These are phyloP conservation scores for Pichia terricola DNA, from an alignment of 1,139 yeast species.

Conservation along the genomic window DNA sequence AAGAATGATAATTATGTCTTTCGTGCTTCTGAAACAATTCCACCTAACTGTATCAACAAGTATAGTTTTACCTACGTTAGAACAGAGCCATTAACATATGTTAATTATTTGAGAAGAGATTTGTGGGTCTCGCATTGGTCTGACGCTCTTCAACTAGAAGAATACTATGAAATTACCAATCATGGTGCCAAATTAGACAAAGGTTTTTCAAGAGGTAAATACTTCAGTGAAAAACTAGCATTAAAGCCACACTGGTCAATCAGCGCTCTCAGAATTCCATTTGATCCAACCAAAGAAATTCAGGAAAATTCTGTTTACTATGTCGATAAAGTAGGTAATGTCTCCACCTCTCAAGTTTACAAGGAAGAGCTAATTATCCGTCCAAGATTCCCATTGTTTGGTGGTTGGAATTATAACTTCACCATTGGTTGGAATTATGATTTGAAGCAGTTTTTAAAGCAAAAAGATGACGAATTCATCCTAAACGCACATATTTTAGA, in stretches of 20 bases:
- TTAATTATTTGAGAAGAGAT: slow-evolving; percentile 55
- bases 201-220: slow-evolving; percentile 75
- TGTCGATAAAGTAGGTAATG: slow-evolving; percentile 88
- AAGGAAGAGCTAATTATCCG: slow-evolving; percentile 46
- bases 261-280: slow-evolving; percentile 47
- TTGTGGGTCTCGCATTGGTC: slow-evolving; percentile 82
- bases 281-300: slow-evolving; percentile 29
- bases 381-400: slow-evolving; percentile 90
- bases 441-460: slow-evolving; percentile 39
- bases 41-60: slow-evolving; percentile 40
- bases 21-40: slow-evolving; percentile 6
- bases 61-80: slow-evolving; percentile 55
- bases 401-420: slow-evolving; percentile 94
- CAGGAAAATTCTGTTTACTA: slow-evolving; percentile 44
- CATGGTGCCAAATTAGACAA: slow-evolving; percentile 56
- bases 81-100: slow-evolving; percentile 57
- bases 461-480: slow-evolving; percentile 35
- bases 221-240: slow-evolving; percentile 45
- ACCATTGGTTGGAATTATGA: slow-evolving; percentile 84
- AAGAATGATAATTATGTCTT: slow-evolving; percentile 1
- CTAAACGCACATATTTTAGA: slow-evolving; percentile 64
- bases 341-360: slow-evolving; percentile 62
- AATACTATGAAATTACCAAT: slow-evolving; percentile 74
- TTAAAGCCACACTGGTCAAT: slow-evolving; percentile 38
- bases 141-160: slow-evolving; percentile 57